Base-by-base conservation (phyloP, 2,329 filamentous ascomycete genomes). In the Bipolaris oryzae region DNA sequence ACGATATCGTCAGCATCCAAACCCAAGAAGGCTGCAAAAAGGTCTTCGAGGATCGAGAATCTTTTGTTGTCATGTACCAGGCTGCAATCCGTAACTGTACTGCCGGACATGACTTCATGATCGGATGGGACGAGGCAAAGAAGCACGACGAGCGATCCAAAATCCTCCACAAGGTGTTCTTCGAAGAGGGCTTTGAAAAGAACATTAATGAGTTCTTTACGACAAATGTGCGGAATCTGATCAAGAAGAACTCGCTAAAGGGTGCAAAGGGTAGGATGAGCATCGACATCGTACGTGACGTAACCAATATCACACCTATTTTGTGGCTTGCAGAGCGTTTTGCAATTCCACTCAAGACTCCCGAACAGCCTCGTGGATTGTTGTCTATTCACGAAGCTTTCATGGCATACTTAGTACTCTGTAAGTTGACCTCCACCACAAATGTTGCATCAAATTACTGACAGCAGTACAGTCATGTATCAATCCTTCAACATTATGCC, bases 221-320 rank as follows among this genome's bases (percentile, higher is more conserved):
- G 28, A 70, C 69, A 1, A 79, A 78, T 34, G 77, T 80, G 13
- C 70, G 73, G 2, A 74, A 68, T 15, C 75, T 82, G 9, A 83
- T 83, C 61, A 73, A 79, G 56, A 72, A 80, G 45, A 78, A 77
- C 60, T 82, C 1, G 0, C 69, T 84, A 15, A 76, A 76, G 42
- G 82, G 81, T 53, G 72, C 74, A n/a, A 78, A 77, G 38, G 72
- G 74, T 20, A 73, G 77, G 41, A 77, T 77, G 34, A 78, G 80
- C 1, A 81, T 84, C 62, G 79, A 84, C 51, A 80, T 83, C 3
- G 79, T 91, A 9, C 84, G 87, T 21, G 87, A 91, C 58, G 83
- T 91, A 1, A 87, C 85, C 23, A 91, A 91, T 68, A 76, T 90
- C 23, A 83, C 82, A 0, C 87, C 88, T 5, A 84, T 87, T 3